phyloP scores from a whole-genome alignment of 352 stramenopile species.

The Albugo candida region DNA sequence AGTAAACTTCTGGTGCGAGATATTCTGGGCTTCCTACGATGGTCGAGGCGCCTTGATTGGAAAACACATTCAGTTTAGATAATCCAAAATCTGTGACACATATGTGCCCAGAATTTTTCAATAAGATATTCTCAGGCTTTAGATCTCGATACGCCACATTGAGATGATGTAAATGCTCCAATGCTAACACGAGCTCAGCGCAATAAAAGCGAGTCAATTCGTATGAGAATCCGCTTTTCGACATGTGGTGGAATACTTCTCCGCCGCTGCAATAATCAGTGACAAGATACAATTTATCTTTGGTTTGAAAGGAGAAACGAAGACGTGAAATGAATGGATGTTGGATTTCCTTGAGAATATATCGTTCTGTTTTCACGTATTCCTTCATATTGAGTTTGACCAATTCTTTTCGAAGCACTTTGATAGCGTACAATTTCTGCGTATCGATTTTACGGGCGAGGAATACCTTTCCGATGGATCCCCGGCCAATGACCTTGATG shows the following conservation, averaged over 20 bases:
- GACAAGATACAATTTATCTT: constrained; percentile 77
- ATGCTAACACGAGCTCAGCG: constrained; percentile 85
- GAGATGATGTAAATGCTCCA: constrained; percentile 90
- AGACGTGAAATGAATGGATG: constrained; percentile 97
- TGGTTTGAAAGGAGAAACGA: constrained; percentile 94
- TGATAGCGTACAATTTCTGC: constrained; percentile 91
- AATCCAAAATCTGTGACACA: constrained; percentile 94
- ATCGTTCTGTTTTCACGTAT: constrained; percentile 91
- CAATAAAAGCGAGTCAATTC: constrained; percentile 86
- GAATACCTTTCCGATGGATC: constrained; percentile 80
- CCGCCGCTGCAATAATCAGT: constrained; percentile 84
- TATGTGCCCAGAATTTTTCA: constrained; percentile 82
- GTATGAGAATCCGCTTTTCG: constrained; percentile 60
- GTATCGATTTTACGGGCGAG: constrained; percentile 78
- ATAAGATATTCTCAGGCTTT: constrained; percentile 92
- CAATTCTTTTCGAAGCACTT: constrained; percentile 93
- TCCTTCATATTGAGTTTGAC: constrained; percentile 85
- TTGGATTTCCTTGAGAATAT: constrained; percentile 93
- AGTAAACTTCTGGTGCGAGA: constrained; percentile 71
- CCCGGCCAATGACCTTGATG: constrained; percentile 69
- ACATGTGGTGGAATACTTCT: constrained; percentile 97
- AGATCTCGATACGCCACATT: constrained; percentile 95
- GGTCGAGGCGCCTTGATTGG: constrained; percentile 42
- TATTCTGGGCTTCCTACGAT: constrained; percentile 79
- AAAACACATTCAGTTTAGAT: constrained; percentile 56